phyloP scores from a whole-genome alignment of 345 rosid genomes.

The Syzygium aromaticum region DNA sequence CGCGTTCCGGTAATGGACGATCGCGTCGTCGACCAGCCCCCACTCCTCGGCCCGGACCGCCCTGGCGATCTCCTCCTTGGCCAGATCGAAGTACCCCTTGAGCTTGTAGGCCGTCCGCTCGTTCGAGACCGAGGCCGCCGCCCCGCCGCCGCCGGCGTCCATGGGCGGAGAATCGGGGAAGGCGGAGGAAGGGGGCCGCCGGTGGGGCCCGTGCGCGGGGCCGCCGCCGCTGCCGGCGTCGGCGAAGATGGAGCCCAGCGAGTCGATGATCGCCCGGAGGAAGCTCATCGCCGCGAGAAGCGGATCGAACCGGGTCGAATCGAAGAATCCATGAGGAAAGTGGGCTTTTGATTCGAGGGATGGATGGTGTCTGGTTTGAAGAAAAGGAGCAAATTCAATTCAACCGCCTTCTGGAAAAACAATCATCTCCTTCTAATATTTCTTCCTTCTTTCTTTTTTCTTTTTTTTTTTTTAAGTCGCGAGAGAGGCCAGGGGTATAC shows the following conservation, averaged over 20 bases:
- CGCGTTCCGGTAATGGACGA: slow-evolving; percentile 66
- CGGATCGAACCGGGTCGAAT: background rate
- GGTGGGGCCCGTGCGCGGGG: background rate
- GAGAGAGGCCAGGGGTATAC: no score
- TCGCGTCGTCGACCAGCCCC: slow-evolving; percentile 75
- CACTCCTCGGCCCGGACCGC: slow-evolving; percentile 92
- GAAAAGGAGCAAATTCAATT: background rate
- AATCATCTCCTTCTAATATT: background rate
- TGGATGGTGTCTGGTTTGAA: background rate
- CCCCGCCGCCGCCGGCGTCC: slow-evolving; percentile 28
- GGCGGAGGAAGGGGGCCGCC: background rate
- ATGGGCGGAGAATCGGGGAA: slow-evolving; percentile 22
- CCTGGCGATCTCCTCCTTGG: slow-evolving; percentile 70
- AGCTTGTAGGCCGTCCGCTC: slow-evolving; percentile 87
- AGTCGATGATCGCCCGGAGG: slow-evolving; percentile 20
- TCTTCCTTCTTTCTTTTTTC: accelerated
- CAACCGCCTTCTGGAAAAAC: no score
- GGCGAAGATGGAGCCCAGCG: slow-evolving; percentile 4
- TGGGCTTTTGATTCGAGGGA: background rate
- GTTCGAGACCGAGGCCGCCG: slow-evolving; percentile 22
- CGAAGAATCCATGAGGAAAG: background rate
- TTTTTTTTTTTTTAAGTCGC: no score
- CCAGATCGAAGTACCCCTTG: slow-evolving; percentile 83
- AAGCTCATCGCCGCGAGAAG: slow-evolving; percentile 4
- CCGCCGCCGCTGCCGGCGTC: background rate